These are phyloP conservation scores for Podila horticola DNA, from an alignment of 192 early-diverging fungal species.

Conservation along the genomic window DNA sequence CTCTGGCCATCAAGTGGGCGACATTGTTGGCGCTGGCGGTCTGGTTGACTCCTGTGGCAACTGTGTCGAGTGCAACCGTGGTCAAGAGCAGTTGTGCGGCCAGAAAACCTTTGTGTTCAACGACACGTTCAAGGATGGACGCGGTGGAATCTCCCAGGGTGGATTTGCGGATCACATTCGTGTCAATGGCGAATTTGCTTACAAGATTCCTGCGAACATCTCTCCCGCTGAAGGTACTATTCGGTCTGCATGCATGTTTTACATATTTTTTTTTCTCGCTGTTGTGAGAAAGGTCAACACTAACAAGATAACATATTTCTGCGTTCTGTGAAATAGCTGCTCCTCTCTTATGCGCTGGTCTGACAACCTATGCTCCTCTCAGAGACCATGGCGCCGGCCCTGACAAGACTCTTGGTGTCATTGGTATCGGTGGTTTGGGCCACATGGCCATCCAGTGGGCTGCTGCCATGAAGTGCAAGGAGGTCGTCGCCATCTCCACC, in stretches of 20 bases:
- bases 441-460: constrained; percentile 78
- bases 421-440: constrained; percentile 78
- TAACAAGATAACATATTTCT: background rate
- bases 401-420: constrained; percentile 64
- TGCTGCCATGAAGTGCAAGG: constrained; percentile 57
- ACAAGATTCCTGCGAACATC: constrained; percentile 68
- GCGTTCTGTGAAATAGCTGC: constrained; percentile 54
- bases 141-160: constrained; percentile 64
- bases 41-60: constrained; percentile 68
- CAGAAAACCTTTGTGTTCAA: constrained; percentile 66
- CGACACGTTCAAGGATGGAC: constrained; percentile 62
- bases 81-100: constrained; percentile 45
- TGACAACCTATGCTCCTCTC: constrained; percentile 78
- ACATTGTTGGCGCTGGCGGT: constrained; percentile 74
- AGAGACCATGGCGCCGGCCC: constrained; percentile 55
- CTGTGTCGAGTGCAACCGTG: constrained; percentile 47
- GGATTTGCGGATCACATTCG: constrained; percentile 65
- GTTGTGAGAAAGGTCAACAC: background rate
- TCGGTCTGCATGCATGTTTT: constrained; percentile 54
- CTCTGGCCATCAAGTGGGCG: constrained; percentile 60
- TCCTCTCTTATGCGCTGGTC: constrained; percentile 87
- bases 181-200: constrained; percentile 67
- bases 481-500: constrained; percentile 70
- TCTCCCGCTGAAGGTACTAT: constrained; percentile 62
- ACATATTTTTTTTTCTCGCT: background rate